phyloP scores from a whole-genome alignment of 768 basidiomycete species.

The Russula abietina region DNA sequence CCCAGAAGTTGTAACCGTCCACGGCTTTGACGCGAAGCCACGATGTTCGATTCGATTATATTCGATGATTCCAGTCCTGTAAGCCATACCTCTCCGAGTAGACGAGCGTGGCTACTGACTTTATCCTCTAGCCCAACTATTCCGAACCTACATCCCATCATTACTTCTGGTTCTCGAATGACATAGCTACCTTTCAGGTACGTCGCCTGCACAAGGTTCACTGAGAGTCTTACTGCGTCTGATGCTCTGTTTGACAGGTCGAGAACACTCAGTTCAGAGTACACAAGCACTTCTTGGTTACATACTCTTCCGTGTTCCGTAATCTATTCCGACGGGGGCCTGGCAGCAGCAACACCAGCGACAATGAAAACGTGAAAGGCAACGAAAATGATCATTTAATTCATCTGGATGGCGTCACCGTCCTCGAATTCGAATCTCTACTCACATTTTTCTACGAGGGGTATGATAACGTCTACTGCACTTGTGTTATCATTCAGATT shows the following conservation, averaged over 20 bases:
- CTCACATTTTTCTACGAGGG: slow-evolving; percentile 7
- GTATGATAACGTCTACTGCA: neutral
- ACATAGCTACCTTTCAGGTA: neutral
- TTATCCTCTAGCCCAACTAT: neutral
- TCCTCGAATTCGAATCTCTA: slow-evolving; percentile 3
- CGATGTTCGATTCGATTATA: too few species aligned
- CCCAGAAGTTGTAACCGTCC: too few species aligned
- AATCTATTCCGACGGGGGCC: neutral
- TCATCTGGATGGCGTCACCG: neutral
- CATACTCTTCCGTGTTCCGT: neutral
- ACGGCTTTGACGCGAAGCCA: too few species aligned
- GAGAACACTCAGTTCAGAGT: neutral
- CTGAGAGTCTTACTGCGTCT: neutral
- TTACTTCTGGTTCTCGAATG: neutral
- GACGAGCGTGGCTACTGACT: neutral
- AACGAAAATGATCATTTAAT: neutral
- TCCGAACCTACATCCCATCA: neutral
- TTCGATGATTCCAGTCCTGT: neutral
- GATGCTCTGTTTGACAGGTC: neutral
- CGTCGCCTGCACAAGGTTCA: neutral
- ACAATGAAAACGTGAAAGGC: neutral
- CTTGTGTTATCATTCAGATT: neutral
- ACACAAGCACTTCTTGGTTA: slow-evolving; percentile 4
- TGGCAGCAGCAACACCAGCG: neutral
- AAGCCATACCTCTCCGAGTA: slow-evolving; percentile 3